These are phyloP conservation scores for Mortierella polycephala DNA, from an alignment of 371 early-diverging fungal genomes.

Conservation along the genomic window DNA sequence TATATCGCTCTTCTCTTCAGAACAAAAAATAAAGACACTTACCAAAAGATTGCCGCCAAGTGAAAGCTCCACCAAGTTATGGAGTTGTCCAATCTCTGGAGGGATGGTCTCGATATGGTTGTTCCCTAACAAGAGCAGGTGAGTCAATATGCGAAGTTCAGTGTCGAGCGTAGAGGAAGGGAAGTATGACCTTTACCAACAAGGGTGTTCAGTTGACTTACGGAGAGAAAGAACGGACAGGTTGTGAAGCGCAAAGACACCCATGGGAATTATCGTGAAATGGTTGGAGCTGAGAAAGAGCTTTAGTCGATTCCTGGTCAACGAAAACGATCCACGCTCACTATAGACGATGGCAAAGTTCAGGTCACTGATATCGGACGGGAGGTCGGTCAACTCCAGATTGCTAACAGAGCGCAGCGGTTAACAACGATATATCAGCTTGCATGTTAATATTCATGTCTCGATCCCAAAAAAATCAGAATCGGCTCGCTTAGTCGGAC, in stretches of 20 bases:
- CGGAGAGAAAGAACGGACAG: constrained; percentile 66
- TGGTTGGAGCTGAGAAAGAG: constrained; percentile 63
- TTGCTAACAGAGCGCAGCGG: constrained; percentile 37
- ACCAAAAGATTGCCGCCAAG: constrained; percentile 69
- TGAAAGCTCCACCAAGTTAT: constrained; percentile 66
- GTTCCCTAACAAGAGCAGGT: constrained; percentile 53
- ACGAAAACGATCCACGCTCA: constrained; percentile 54
- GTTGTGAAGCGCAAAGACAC: constrained; percentile 60
- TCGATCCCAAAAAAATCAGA: too few relatives aligned
- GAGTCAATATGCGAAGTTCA: neutral
- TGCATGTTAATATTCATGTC: too few relatives aligned
- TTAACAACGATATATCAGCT: too few relatives aligned
- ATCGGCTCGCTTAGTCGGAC: too few relatives aligned
- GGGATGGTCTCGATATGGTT: constrained; percentile 61
- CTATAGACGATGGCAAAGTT: constrained; percentile 62
- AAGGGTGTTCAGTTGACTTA: constrained; percentile 32
- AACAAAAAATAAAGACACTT: constrained; percentile 5
- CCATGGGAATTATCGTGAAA: constrained; percentile 55
- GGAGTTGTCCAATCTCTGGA: constrained; percentile 66
- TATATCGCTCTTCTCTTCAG: too few relatives aligned
- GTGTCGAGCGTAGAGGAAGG: neutral
- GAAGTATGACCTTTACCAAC: neutral
- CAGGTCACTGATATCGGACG: constrained; percentile 63
- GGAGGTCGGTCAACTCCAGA: constrained; percentile 61
- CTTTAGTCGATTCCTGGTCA: constrained; percentile 60